Evolutionary conservation across 352 stramenopile genomes (phyloP).

Genomic region (Peronosclerospora sorghi): DNA sequence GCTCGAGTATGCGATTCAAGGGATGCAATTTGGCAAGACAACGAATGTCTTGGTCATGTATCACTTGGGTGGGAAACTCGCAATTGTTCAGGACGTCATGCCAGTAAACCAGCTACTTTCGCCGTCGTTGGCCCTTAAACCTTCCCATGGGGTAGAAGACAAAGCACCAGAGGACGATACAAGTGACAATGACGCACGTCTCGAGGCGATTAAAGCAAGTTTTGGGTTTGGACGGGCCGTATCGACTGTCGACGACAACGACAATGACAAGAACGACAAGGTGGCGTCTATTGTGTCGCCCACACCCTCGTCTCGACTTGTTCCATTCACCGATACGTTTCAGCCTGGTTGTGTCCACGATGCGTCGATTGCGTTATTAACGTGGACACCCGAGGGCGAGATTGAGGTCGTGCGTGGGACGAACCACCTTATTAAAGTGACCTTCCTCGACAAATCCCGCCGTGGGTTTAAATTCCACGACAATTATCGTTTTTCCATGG

Average conservation of each 20-base stretch:
- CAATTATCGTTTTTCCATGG: conserved; percentile 77
- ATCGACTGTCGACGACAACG: conserved; percentile 11
- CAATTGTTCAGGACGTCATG: conserved; percentile 56
- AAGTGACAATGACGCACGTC: conserved; percentile 54
- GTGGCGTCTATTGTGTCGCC: no score
- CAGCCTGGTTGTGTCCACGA: conserved; percentile 46
- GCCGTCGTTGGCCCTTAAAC: conserved; percentile 29
- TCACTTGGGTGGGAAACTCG: conserved; percentile 48
- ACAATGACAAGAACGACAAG: conserved; percentile 12
- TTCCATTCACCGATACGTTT: conserved; percentile 50
- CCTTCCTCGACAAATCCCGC: conserved; percentile 70
- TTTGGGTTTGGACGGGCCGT: conserved; percentile 60
- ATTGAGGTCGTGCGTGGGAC: conserved; percentile 71
- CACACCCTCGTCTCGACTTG: no score
- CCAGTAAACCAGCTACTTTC: conserved; percentile 41
- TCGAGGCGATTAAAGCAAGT: conserved; percentile 75
- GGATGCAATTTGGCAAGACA: conserved; percentile 46
- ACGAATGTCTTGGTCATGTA: conserved; percentile 47
- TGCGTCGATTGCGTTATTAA: conserved; percentile 36
- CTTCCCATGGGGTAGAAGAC: conserved; percentile 20
- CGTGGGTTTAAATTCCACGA: conserved; percentile 82
- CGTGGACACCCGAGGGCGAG: conserved; percentile 66
- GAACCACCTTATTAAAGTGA: conserved; percentile 71
- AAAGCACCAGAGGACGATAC: conserved; percentile 34
- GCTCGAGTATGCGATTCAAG: conserved; percentile 42